A percentile compares a stretch with the other conserved stretches of the same genome.
These are phyloP conservation scores for Lasiodiplodia sp. DNA, from an alignment of 2,329 filamentous ascomycete species.

Conservation along the genomic window DNA sequence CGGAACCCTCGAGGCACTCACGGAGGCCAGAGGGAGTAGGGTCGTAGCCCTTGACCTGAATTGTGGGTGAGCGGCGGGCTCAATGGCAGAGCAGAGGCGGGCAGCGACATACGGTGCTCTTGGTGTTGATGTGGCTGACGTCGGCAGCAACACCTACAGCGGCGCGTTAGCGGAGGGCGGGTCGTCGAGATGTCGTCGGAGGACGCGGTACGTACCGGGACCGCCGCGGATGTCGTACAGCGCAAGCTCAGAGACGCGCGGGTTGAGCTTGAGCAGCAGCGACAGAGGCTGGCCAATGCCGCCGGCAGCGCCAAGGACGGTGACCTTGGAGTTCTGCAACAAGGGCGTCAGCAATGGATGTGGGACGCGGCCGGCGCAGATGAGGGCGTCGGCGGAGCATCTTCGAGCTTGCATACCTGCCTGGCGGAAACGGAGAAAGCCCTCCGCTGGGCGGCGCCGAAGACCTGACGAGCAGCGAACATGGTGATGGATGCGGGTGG, in stretches of 20 bases:
- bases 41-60: conserved; percentile 83
- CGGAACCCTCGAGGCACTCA: conserved; percentile 81
- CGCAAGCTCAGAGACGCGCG: conserved; percentile 88
- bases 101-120: conserved; percentile 69
- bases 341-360: conserved; percentile 36
- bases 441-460: conserved; percentile 59
- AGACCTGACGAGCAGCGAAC: conserved; percentile 70
- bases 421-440: conserved; percentile 61
- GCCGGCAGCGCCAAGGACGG: conserved; percentile 94
- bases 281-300: conserved; percentile 99
- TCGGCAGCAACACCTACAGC: conserved; percentile 90
- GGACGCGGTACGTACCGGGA: conserved; percentile 72
- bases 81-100: conserved; percentile 20
- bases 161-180: conserved; percentile 5
- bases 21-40: conserved; percentile 77
- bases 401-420: conserved; percentile 51
- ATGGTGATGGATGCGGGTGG: conserved; percentile 60
- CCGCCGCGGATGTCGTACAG: conserved; percentile 97
- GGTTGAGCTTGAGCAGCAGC: conserved; percentile 98
- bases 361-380: conserved; percentile 31
- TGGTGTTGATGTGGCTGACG: conserved; percentile 99
- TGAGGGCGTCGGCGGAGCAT: conserved; percentile 30
- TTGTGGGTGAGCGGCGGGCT: conserved; percentile 19
- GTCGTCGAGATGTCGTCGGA: conserved; percentile 1
- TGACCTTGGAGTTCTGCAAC: conserved; percentile 89